Conservation (phyloP, 805 yeast species). For the Wickerhamomyces alni region DNA sequence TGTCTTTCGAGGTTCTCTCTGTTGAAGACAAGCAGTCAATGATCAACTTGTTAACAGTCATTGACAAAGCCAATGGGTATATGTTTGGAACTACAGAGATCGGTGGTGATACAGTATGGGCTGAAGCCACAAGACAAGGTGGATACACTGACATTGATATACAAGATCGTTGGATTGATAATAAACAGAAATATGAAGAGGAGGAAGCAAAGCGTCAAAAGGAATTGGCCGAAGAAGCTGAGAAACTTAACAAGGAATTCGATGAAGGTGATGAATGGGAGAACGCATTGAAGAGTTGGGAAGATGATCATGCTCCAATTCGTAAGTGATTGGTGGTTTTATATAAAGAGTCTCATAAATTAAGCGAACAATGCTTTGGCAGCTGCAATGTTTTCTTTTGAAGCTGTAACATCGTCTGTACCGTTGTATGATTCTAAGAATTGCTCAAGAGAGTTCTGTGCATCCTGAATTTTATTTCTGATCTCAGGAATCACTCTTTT, state of each 20-base stretch:
- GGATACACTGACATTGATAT: constrained; percentile 56
- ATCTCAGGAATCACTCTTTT: constrained; percentile 45
- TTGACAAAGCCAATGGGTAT: constrained; percentile 93
- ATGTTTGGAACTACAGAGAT: constrained; percentile 88
- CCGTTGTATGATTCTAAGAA: constrained; percentile 33
- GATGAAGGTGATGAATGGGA: constrained; percentile 73
- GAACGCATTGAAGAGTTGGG: constrained; percentile 54
- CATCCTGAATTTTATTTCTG: constrained; percentile 34
- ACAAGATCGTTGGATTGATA: constrained; percentile 94
- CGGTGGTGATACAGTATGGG: constrained; percentile 98
- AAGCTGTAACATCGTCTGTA: constrained; percentile 24
- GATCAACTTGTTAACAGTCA: constrained; percentile 70
- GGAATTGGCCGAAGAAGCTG: constrained; percentile 35
- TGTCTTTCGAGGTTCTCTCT: constrained; percentile 81
- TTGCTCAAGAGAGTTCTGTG: constrained; percentile 31
- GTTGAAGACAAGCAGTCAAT: constrained; percentile 89
- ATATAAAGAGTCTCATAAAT: neutral
- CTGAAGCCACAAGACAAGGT: constrained; percentile 87
- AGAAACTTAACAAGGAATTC: constrained; percentile 34
- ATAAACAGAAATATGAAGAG: constrained; percentile 71
- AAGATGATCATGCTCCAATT: constrained; percentile 31
- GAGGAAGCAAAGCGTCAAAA: constrained; percentile 43
- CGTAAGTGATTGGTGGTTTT: constrained; percentile 4
- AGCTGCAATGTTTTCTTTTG: constrained; percentile 20
- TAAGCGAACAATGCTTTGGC: constrained; percentile 21